A percentile compares a stretch with the other conserved stretches of the same genome.
phyloP scores from a whole-genome alignment of 1,139 yeast species.

The Debaryomyces nepalensis region DNA sequence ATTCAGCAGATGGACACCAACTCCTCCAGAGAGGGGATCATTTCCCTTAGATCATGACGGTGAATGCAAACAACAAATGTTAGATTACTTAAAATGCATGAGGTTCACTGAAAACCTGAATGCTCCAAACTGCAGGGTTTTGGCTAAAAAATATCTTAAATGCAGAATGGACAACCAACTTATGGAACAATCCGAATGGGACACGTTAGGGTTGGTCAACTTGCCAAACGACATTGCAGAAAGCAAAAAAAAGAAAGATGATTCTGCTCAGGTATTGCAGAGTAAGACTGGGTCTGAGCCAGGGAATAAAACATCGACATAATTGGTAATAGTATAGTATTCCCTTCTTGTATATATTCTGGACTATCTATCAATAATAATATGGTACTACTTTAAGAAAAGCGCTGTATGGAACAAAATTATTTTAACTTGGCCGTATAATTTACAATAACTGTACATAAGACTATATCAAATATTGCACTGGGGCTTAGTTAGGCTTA shows the following conservation, averaged over 20 bases:
- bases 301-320: no score
- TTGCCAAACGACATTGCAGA: conserved; percentile 60
- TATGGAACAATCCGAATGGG: conserved; percentile 86
- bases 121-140: conserved; percentile 83
- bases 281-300: no score
- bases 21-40: conserved; percentile 96
- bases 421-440: neutral
- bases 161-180: conserved; percentile 91
- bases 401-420: no score
- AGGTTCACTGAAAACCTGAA: conserved; percentile 78
- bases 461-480: neutral
- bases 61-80: conserved; percentile 81
- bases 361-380: no score
- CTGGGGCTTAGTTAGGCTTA: conserved; percentile 2
- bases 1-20: conserved; percentile 67
- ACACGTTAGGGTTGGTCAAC: conserved; percentile 68
- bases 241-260: conserved; percentile 3
- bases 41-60: conserved; percentile 93
- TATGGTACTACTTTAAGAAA: no score
- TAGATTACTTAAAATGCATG: conserved; percentile 76
- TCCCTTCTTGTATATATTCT: no score
- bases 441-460: neutral
- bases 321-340: no score
- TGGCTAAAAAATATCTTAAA: conserved; percentile 79
- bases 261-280: no score